phyloP scores from a whole-genome alignment of 2,329 filamentous ascomycete species.

The Paecilomyces sp. region DNA sequence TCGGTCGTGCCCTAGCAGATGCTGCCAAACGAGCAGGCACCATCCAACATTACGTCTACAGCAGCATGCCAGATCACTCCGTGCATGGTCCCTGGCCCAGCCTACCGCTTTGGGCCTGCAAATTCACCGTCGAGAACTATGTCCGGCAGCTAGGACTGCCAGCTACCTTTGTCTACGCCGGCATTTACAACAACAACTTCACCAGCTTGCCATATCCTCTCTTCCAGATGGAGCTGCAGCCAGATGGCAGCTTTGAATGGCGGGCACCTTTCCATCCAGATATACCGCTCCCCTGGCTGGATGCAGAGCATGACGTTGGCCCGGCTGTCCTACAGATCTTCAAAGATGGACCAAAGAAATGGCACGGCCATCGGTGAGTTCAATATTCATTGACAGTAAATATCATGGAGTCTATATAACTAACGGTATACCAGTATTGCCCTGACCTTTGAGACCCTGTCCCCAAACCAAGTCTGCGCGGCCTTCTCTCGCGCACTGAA shows the following conservation, averaged over 20 bases:
- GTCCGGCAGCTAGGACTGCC: slow-evolving; percentile 74
- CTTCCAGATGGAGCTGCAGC: slow-evolving; percentile 86
- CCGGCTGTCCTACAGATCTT: slow-evolving; percentile 88
- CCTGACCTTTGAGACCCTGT: slow-evolving; percentile 82
- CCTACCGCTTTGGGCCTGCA: slow-evolving; percentile 83
- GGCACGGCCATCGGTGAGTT: slow-evolving; percentile 64
- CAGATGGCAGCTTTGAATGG: slow-evolving; percentile 84
- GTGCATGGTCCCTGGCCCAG: slow-evolving; percentile 76
- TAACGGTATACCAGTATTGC: slow-evolving; percentile 56
- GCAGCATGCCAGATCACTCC: slow-evolving; percentile 92
- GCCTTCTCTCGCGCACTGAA: slow-evolving; percentile 73
- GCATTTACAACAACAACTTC: slow-evolving; percentile 99
- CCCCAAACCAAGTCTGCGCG: slow-evolving; percentile 72
- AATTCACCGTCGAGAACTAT: slow-evolving; percentile 90
- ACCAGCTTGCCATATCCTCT: slow-evolving; percentile 86
- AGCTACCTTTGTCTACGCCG: slow-evolving; percentile 89
- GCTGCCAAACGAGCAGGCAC: slow-evolving; percentile 72
- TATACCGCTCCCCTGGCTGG: slow-evolving; percentile 85
- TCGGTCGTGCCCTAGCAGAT: slow-evolving; percentile 81
- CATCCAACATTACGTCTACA: slow-evolving; percentile 90
- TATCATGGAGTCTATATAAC: neutral
- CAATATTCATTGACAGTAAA: neutral
- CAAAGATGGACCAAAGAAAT: slow-evolving; percentile 83
- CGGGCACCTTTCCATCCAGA: slow-evolving; percentile 88
- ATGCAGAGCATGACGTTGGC: slow-evolving; percentile 92